These are phyloP conservation scores for Podaxis mareebaensis DNA, from an alignment of 768 basidiomycete genomes.

Conservation along the genomic window DNA sequence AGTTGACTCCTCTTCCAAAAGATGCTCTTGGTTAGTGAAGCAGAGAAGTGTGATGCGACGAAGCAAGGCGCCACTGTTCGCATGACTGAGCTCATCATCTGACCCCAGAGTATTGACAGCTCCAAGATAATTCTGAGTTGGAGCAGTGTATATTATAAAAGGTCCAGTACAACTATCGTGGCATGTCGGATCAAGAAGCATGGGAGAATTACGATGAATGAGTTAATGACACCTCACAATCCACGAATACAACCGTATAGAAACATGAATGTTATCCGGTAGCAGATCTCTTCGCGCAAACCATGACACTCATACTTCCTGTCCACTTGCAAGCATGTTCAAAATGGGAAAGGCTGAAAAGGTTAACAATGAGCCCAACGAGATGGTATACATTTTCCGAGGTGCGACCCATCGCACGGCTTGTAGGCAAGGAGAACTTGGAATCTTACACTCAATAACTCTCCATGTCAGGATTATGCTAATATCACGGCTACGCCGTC, in stretches of 20 bases:
- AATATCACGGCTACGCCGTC: conserved; percentile 50
- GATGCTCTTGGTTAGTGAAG: conserved; percentile 47
- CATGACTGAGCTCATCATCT: conserved; percentile 38
- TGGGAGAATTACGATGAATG: not conserved
- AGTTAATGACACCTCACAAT: too few species aligned
- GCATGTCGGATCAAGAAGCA: not conserved
- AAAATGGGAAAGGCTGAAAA: conserved; percentile 18
- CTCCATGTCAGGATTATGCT: conserved; percentile 56
- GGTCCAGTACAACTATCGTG: conserved; percentile 8
- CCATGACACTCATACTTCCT: conserved; percentile 2
- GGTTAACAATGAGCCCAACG: conserved; percentile 14
- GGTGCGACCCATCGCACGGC: conserved; percentile 47
- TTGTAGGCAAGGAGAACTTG: conserved; percentile 44
- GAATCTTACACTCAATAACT: conserved; percentile 48
- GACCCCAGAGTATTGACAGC: conserved; percentile 19
- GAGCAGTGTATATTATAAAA: conserved; percentile 14
- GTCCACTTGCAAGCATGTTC: conserved; percentile 6
- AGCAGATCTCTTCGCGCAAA: not conserved
- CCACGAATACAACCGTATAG: not conserved
- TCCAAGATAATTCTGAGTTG: conserved; percentile 12
- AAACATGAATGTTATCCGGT: conserved; percentile 11
- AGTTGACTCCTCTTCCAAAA: conserved; percentile 47
- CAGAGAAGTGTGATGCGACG: conserved; percentile 59
- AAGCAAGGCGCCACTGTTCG: conserved; percentile 52
- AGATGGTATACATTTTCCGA: conserved; percentile 40